Conservation (phyloP, 2,329 filamentous ascomycete genomes). For the Diaporthe sp. region DNA sequence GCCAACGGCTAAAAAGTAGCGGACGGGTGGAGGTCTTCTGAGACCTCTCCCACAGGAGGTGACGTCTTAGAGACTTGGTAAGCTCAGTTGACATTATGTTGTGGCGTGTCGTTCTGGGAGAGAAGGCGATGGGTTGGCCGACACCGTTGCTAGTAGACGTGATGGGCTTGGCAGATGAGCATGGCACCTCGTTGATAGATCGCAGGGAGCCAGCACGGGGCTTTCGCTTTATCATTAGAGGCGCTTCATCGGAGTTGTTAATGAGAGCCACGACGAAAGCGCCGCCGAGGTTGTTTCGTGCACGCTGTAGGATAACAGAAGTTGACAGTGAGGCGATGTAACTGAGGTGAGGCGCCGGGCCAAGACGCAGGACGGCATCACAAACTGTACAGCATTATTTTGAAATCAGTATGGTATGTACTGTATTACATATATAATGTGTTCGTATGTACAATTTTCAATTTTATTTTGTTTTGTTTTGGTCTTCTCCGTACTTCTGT, state of each 20-base stretch:
- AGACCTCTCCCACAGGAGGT: constrained; percentile 94
- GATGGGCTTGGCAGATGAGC: constrained; percentile 76
- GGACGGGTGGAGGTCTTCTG: constrained; percentile 94
- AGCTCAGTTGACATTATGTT: constrained; percentile 97
- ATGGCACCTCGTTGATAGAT: constrained; percentile 71
- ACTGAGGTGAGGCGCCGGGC: constrained; percentile 64
- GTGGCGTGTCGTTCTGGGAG: constrained; percentile 88
- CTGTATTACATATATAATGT: too few relatives aligned
- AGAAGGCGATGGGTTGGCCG: constrained; percentile 74
- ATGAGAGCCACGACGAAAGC: constrained; percentile 60
- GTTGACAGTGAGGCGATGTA: constrained; percentile 75
- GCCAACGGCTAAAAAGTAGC: too few relatives aligned
- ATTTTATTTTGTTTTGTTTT: too few relatives aligned
- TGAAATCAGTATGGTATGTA: too few relatives aligned
- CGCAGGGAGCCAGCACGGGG: constrained; percentile 60
- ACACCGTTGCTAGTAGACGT: constrained; percentile 72
- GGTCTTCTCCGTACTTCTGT: too few relatives aligned
- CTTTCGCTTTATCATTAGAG: constrained; percentile 72
- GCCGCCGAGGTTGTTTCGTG: constrained; percentile 60
- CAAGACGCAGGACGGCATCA: constrained; percentile 76
- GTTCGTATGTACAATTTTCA: too few relatives aligned
- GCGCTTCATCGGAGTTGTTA: constrained; percentile 71
- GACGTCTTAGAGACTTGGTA: constrained; percentile 89
- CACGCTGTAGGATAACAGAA: constrained; percentile 68
- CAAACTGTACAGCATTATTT: too few relatives aligned